Base-by-base conservation (phyloP, 352 stramenopile genomes). In the Globisporangium okanoganense region DNA sequence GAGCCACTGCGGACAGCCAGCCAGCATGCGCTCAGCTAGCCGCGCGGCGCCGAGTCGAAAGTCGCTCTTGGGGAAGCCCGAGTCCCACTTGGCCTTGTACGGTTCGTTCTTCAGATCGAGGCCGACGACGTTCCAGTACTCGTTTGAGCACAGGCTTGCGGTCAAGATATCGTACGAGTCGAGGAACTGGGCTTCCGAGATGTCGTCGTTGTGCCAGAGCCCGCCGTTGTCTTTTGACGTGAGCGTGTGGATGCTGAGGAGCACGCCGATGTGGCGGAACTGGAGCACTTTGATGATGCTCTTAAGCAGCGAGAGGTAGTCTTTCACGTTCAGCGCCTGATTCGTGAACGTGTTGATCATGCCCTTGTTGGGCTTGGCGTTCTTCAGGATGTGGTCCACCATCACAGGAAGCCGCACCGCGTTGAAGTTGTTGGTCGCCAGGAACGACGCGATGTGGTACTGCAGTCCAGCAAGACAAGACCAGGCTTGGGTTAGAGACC, bases 41-140 rank as follows among this genome's bases (percentile, higher is more conserved):
- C 20, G 44, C 43, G 68, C 43, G 13, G 66, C 70, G 14, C 63
- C 72, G 16, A 59, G 18, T 7, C 45, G 57, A 33, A 78, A 78
- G 62, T 78, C 64, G 5, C 49, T 55, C 29, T 50, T 62, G 7
- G 43, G 20, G 1, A 58, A 51, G 29, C 65, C 74, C 27, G 74
- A 72, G 2, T 73, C 76, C 76, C 74, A 86, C 50, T 76, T 79
- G 16, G 67, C 76, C 33, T 84, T 67, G 16, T 65, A 71, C 38
- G 78, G 76, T 55, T 88, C 78, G 48, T 88, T 88, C 70, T 85
- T 88, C 29, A 83, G 44, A 47, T 88, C 78, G 41, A 88, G 74
- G 0, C 76, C 76, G 29, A 86, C 71, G 20, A 87, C 66, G 61
- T 85, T 85, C 74, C 76, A 84, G 70, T 87, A 85, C 48, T 64